Evolutionary conservation across 768 basidiomycete species (phyloP).

Genomic region (Macrolepiota albuminosa): DNA sequence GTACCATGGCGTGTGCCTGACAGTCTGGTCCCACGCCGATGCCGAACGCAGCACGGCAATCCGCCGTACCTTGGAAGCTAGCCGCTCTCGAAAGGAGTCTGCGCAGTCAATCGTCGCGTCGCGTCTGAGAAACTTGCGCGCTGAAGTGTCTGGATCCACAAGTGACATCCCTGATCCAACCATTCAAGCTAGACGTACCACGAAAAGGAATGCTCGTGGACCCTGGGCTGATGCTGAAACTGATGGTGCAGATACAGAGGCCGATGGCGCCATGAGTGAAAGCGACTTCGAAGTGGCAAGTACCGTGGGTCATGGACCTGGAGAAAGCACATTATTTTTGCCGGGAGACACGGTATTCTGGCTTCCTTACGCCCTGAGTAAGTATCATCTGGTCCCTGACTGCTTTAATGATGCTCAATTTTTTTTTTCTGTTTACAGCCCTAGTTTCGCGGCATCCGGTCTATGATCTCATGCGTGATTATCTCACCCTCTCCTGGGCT

Average conservation of each 20-base stretch:
- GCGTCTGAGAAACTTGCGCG: slow-evolving; percentile 60
- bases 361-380: slow-evolving; percentile 90
- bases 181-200: slow-evolving; percentile 49
- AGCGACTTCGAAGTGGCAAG: slow-evolving; percentile 84
- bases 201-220: slow-evolving; percentile 56
- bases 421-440: slow-evolving; percentile 34
- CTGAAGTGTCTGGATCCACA: slow-evolving; percentile 42
- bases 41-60: slow-evolving; percentile 82
- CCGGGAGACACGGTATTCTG: slow-evolving; percentile 91
- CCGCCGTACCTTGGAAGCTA: slow-evolving; percentile 74
- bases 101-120: slow-evolving; percentile 68
- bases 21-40: slow-evolving; percentile 95
- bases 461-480: slow-evolving; percentile 94
- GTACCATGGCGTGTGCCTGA: slow-evolving; percentile 89
- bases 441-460: slow-evolving; percentile 90
- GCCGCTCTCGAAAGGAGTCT: slow-evolving; percentile 74
- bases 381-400: slow-evolving; percentile 24
- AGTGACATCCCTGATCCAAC: slow-evolving; percentile 49
- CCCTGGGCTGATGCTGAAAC: slow-evolving; percentile 75
- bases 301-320: slow-evolving; percentile 75
- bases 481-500: slow-evolving; percentile 93
- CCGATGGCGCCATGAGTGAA: slow-evolving; percentile 73
- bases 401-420: slow-evolving; percentile 8
- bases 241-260: slow-evolving; percentile 70
- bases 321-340: slow-evolving; percentile 84